Evolutionary conservation across 2,329 filamentous ascomycete species (phyloP).

Genomic region (Penicillium crustosum): DNA sequence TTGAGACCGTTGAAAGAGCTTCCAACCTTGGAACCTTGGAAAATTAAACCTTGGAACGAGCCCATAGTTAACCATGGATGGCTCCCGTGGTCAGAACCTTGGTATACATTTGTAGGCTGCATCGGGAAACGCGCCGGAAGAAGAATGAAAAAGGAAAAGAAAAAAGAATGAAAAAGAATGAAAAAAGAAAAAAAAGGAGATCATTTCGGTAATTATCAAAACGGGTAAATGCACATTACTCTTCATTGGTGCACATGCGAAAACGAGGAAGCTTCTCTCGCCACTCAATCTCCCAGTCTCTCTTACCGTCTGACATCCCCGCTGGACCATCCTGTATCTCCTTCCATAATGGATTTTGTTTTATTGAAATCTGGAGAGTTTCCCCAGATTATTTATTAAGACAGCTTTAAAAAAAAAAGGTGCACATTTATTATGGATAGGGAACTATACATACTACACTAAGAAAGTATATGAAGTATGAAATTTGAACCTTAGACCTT

Average conservation of each 20-base stretch:
- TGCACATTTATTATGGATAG: background rate
- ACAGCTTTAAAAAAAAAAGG: too few species aligned
- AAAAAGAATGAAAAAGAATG: background rate
- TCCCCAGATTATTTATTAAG: background rate
- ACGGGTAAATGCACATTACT: constrained; percentile 25
- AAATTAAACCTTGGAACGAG: background rate
- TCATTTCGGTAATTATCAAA: constrained; percentile 13
- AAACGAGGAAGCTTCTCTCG: background rate
- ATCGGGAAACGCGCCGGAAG: constrained; percentile 2
- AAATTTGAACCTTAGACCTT: background rate
- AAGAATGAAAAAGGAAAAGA: background rate
- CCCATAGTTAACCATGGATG: background rate
- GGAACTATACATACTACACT: background rate
- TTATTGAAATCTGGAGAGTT: background rate
- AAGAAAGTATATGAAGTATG: background rate
- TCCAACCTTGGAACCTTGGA: background rate
- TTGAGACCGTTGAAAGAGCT: background rate
- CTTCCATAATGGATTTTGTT: constrained; percentile 1
- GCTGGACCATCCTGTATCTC: constrained; percentile 3
- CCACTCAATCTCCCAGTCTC: background rate
- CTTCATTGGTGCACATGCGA: constrained; percentile 3
- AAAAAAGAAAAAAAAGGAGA: background rate
- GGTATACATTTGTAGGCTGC: background rate
- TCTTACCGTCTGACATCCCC: background rate
- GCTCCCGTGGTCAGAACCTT: background rate